phyloP scores from a whole-genome alignment of 495 filamentous ascomycete genomes.

The Penicillium mononematosum region DNA sequence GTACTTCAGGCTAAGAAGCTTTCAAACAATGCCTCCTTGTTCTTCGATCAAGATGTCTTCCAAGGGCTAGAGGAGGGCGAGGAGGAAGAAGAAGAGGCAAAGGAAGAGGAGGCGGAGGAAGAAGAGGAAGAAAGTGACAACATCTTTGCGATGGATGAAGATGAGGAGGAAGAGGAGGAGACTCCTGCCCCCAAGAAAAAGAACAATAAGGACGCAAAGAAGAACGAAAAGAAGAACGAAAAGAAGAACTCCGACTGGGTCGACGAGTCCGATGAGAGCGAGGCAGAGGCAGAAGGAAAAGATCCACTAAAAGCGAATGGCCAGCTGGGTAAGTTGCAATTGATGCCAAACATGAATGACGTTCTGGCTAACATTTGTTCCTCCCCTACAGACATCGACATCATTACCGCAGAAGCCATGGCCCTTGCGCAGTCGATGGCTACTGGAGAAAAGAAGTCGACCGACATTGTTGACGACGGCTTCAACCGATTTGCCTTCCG shows the following conservation, averaged over 20 bases:
- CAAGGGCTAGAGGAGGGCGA: constrained; percentile 66
- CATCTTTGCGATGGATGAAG: constrained; percentile 27
- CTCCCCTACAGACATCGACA: constrained; percentile 76
- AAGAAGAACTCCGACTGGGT: constrained; percentile 50
- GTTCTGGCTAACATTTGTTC: constrained; percentile 27
- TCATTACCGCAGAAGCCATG: constrained; percentile 99
- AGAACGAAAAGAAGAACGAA: constrained; percentile 27
- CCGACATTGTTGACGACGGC: constrained; percentile 80
- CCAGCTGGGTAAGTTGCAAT: constrained; percentile 56
- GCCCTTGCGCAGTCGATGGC: constrained; percentile 92
- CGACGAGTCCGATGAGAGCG: constrained; percentile 46
- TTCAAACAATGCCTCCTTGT: constrained; percentile 77
- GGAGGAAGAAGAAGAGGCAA: constrained; percentile 39
- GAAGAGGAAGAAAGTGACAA: constrained; percentile 47
- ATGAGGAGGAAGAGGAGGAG: constrained; percentile 17
- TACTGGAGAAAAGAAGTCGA: constrained; percentile 72
- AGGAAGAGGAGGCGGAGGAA: constrained; percentile 36
- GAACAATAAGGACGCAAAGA: constrained; percentile 19
- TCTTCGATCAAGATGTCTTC: constrained; percentile 97
- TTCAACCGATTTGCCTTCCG: constrained; percentile 93
- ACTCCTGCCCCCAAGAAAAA: constrained; percentile 14
- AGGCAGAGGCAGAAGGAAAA: constrained; percentile 62
- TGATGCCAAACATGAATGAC: background rate
- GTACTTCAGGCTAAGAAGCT: constrained; percentile 52
- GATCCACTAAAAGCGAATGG: constrained; percentile 69